These are phyloP conservation scores for Truncatella angustata DNA, from an alignment of 2,329 filamentous ascomycete genomes.

Conservation along the genomic window DNA sequence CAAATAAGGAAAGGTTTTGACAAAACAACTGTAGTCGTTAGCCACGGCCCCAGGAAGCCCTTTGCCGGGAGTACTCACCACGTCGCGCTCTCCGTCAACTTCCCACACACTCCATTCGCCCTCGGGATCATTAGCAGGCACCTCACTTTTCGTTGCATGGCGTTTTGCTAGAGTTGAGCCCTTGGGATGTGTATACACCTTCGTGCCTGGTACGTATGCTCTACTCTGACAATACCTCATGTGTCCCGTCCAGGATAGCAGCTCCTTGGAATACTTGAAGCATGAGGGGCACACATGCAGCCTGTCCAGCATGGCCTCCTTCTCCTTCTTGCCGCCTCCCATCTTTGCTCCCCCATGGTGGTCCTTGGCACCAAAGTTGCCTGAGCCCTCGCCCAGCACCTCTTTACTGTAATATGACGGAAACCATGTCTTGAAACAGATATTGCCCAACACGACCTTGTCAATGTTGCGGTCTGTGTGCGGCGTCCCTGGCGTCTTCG, in stretches of 20 bases:
- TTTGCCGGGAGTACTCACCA: slow-evolving; percentile 44
- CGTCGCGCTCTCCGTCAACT: slow-evolving; percentile 84
- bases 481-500: slow-evolving; percentile 30
- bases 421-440: slow-evolving; percentile 88
- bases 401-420: slow-evolving; percentile 86
- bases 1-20: slow-evolving; percentile 93
- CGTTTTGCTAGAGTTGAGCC: slow-evolving; percentile 38
- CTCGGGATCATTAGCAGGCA: slow-evolving; percentile 37
- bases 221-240: slow-evolving; percentile 54
- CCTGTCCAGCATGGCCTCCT: slow-evolving; percentile 54
- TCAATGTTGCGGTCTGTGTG: slow-evolving; percentile 73
- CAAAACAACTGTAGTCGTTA: slow-evolving; percentile 67
- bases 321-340: slow-evolving; percentile 31
- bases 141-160: slow-evolving; percentile 20
- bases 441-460: slow-evolving; percentile 80
- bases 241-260: slow-evolving; percentile 58
- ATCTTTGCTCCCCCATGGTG: slow-evolving; percentile 25
- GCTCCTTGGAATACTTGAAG: slow-evolving; percentile 81
- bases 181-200: slow-evolving; percentile 67
- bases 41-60: neutral
- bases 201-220: slow-evolving; percentile 59
- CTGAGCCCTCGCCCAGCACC: slow-evolving; percentile 50
- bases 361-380: slow-evolving; percentile 19
- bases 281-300: slow-evolving; percentile 90
- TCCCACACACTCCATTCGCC: slow-evolving; percentile 87